Base-by-base conservation (phyloP, 2,329 filamentous ascomycete species). In the Colletotrichum chlorophyti region DNA sequence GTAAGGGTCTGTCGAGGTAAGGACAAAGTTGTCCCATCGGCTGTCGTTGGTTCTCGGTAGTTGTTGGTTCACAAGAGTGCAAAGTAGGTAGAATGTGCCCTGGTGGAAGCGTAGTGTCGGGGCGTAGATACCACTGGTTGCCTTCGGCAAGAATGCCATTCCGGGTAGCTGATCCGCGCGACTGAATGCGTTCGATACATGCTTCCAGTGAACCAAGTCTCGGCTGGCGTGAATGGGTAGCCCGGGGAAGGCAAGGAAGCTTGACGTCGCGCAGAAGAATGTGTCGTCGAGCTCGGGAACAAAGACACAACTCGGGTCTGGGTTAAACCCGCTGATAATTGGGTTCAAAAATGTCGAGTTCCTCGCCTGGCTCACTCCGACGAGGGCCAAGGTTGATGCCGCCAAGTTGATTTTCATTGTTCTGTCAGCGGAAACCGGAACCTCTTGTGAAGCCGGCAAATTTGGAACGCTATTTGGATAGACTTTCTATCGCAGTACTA, bases 191-290 rank as follows among this genome's bases (percentile, higher is more conserved):
- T 78, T 74, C 51, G 73, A 72, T 47, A 70, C 65, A 7, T 78
- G 71, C 53, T 76, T 79, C 80, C 81, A 85, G 49, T 78, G 76
- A 14, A 73, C 62, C 15, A 85, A 65, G 63, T 84, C 80, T 50
- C 73, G 76, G n/a, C 77, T 82, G 2, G 79, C 79, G 63, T 83
- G 78, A 17, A 85, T 75, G 0, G 81, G 81, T 5, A 83, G 68
- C 0, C 81, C 81, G 0, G 82, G 81, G 62, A 83, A 84, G 1
- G 74, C 71, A 50, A 79, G 77, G 63, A 84, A 85, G 1, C 78
- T 82, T 0, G 81, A 83, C 0, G 78, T 79, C 3, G 75, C 78
- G 61, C 79, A 82, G 66, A 80, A 82, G 64, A 81, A 83, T 5
- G 74, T 79, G n/a, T 75, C 72, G 29, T 77, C 65, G 9, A 66